Evolutionary conservation across 805 yeast species (phyloP), one percentile per base, ranked within the genome.

Genomic region (Schwanniomyces yamadae): DNA sequence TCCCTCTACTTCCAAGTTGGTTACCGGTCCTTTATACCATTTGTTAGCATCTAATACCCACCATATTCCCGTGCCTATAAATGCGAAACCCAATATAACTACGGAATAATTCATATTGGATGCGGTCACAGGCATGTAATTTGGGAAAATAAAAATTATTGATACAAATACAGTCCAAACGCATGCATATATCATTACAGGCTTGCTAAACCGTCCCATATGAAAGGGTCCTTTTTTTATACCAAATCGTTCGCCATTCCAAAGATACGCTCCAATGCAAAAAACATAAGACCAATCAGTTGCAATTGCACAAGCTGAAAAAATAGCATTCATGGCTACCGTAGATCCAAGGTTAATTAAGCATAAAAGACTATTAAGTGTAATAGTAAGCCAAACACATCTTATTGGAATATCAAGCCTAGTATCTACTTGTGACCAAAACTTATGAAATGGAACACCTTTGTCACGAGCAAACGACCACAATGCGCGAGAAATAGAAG

Each of bases 261-360:
- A 28, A 5, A 28, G 11, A n/a, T 15, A 28, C 9, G 31, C 31
- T 4, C 22, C 31, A 28, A 28, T 28, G 5, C 17, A 14, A 15
- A 28, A 13, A 16, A 28, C 16, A 15, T 28, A 28, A 5, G 31
- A 28, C 31, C 31, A 28, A 18, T 28, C 31, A 15, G 31, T 28
- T 5, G 31, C 31, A 15, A 28, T 28, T 6, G 31, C 31, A 28
- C 31, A 28, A 8, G 20, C 31, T 6, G 31, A 28, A n/a, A 28
- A 28, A 28, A 28, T 28, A 4, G 31, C 31, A 28, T 28, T 28
- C 20, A 28, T 28, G n/a, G 31, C 31, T 5, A 12, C 22, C 15
- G 20, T n/a, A 28, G 31, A 28, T n/a, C 31, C 31, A n/a, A 28
- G 16, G 20, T 28, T 28, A 28, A 28, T 28, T n/a, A 28, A 28